Conservation (phyloP, 495 filamentous ascomycete species). For the Stereocaulon alpinum region DNA sequence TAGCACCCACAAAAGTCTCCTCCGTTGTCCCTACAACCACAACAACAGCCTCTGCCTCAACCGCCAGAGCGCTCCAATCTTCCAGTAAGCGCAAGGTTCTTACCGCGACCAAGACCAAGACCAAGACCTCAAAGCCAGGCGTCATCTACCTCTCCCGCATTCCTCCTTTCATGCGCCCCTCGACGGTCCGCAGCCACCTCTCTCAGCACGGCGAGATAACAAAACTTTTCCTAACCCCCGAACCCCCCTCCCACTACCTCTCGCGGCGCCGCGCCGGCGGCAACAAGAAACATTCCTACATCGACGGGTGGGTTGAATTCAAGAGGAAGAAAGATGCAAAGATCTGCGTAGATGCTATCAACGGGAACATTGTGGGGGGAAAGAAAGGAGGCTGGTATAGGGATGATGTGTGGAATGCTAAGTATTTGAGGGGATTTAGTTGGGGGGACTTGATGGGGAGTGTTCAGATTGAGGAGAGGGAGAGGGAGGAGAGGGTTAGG, state of each 20-base stretch:
- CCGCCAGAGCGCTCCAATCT: conserved; percentile 12
- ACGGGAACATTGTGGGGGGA: conserved; percentile 72
- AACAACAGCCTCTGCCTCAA: background rate
- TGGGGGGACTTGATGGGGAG: conserved; percentile 61
- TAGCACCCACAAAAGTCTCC: background rate
- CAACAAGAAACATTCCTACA: conserved; percentile 80
- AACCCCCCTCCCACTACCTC: conserved; percentile 51
- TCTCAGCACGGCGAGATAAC: conserved; percentile 68
- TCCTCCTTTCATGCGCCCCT: conserved; percentile 90
- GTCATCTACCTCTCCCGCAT: conserved; percentile 76
- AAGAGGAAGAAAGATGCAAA: conserved; percentile 67
- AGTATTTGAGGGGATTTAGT: conserved; percentile 76
- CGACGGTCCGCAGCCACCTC: conserved; percentile 66
- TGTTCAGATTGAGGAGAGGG: conserved; percentile 35
- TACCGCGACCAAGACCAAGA: conserved; percentile 16
- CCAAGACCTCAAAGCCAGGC: conserved; percentile 43
- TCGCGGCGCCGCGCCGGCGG: conserved; percentile 55
- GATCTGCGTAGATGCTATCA: conserved; percentile 71
- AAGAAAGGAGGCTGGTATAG: conserved; percentile 82
- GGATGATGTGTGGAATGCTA: conserved; percentile 85
- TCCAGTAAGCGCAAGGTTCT: conserved; percentile 23
- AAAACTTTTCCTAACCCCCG: conserved; percentile 79
- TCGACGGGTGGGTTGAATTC: conserved; percentile 95
- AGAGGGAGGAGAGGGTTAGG: conserved; percentile 26
- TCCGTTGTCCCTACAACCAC: background rate